phyloP scores from a whole-genome alignment of 1,284 basidiomycete species.

The Vanrija humicola region DNA sequence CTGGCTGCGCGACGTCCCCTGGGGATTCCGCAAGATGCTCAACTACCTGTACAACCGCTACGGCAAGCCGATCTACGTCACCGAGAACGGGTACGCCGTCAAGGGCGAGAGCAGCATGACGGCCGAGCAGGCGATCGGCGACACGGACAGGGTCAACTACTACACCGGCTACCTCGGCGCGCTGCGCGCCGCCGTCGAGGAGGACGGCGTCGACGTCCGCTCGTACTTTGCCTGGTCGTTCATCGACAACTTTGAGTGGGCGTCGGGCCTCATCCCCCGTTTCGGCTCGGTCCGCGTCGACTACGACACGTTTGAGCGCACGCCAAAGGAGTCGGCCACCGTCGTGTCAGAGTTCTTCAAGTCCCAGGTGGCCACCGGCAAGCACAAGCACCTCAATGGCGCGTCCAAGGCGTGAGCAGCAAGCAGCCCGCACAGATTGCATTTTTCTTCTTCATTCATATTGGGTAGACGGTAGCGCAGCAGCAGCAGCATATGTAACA shows the following conservation, averaged over 20 bases:
- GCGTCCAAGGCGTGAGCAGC: too few relatives aligned
- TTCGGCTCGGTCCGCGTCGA: slow-evolving; percentile 38
- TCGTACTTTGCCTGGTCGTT: slow-evolving; percentile 66
- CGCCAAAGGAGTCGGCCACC: slow-evolving; percentile 62
- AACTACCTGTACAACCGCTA: slow-evolving; percentile 67
- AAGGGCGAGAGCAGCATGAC: slow-evolving; percentile 61
- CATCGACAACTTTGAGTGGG: slow-evolving; percentile 69
- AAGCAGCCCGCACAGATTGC: too few relatives aligned
- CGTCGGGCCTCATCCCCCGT: slow-evolving; percentile 28
- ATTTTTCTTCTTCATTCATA: too few relatives aligned
- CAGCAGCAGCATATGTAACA: too few relatives aligned
- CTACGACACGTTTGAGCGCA: slow-evolving; percentile 65
- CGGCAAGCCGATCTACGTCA: slow-evolving; percentile 63
- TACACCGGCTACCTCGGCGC: slow-evolving; percentile 62
- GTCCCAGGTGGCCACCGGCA: background rate
- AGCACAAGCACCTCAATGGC: too few relatives aligned
- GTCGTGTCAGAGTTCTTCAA: background rate
- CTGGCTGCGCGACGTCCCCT: slow-evolving; percentile 44
- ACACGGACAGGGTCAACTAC: slow-evolving; percentile 64
- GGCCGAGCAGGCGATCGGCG: slow-evolving; percentile 55
- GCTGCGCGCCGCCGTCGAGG: slow-evolving; percentile 58
- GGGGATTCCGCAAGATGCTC: slow-evolving; percentile 54
- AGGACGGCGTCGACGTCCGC: slow-evolving; percentile 63
- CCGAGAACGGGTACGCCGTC: slow-evolving; percentile 69
- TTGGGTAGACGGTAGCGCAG: too few relatives aligned